phyloP scores from a whole-genome alignment of 257 asterid genomes.

The Rhazya stricta region DNA sequence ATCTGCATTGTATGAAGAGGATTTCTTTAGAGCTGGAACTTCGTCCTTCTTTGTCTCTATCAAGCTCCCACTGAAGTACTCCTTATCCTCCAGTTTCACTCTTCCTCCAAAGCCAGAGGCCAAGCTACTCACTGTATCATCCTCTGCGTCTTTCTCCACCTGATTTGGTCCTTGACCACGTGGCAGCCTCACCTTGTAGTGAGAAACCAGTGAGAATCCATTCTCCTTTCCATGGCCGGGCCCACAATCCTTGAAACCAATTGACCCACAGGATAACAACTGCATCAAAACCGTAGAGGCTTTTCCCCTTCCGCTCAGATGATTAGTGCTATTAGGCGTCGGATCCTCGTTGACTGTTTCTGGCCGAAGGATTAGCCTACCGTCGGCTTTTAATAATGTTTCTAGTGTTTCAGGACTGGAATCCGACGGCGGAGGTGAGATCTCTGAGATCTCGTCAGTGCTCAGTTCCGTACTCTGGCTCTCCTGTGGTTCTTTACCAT shows the following conservation, averaged over 20 bases:
- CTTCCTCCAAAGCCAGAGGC: conserved; percentile 21
- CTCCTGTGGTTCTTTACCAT: conserved; percentile 7
- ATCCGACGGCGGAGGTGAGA: conserved; percentile 78
- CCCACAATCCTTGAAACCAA: conserved; percentile 70
- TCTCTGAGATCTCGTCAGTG: conserved; percentile 33
- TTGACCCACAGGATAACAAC: conserved; percentile 67
- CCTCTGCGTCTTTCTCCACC: conserved; percentile 31
- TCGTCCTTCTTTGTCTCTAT: conserved; percentile 53
- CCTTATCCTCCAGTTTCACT: conserved; percentile 53
- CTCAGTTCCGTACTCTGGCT: conserved; percentile 18
- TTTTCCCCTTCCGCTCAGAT: conserved; percentile 28
- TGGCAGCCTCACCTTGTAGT: conserved; percentile 54
- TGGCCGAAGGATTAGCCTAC: conserved; percentile 27
- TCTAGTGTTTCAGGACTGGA: conserved; percentile 87
- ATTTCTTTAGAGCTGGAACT: conserved; percentile 52
- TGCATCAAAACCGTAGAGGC: conserved; percentile 70
- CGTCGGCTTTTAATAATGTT: conserved; percentile 61
- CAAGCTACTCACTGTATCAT: conserved; percentile 21
- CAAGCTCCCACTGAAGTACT: conserved; percentile 68
- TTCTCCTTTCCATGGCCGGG: conserved; percentile 41
- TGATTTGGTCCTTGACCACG: conserved; percentile 39
- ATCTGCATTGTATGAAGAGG: conserved; percentile 73
- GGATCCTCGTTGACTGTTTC: conserved; percentile 29
- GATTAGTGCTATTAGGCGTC: conserved; percentile 12
- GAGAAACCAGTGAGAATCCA: conserved; percentile 42